Conservation (phyloP, 306 rosid genomes). For the Cicer yamashitae region DNA sequence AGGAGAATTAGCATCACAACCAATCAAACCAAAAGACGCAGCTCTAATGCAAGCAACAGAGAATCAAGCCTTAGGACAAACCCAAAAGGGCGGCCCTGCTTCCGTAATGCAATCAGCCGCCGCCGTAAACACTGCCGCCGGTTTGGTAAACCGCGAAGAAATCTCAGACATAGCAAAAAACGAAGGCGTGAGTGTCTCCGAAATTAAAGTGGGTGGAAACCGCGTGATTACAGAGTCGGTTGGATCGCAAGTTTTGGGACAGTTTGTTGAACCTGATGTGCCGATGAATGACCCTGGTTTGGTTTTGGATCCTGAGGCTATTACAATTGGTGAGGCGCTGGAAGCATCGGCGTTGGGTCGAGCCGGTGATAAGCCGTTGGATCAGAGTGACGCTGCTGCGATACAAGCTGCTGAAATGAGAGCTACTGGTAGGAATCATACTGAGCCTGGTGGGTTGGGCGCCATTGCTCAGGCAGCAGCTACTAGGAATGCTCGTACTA, state of each 20-base stretch:
- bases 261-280: slow-evolving; percentile 58
- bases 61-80: slow-evolving; percentile 55
- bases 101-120: slow-evolving; percentile 76
- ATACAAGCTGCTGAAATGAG: slow-evolving; percentile 55
- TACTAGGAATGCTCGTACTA: slow-evolving; percentile 42
- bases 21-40: slow-evolving; percentile 59
- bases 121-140: slow-evolving; percentile 39
- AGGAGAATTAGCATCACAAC: slow-evolving; percentile 55
- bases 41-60: slow-evolving; percentile 70
- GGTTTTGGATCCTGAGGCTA: slow-evolving; percentile 48
- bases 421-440: slow-evolving; percentile 47
- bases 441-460: slow-evolving; percentile 43
- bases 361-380: slow-evolving; percentile 53
- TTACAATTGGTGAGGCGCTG: slow-evolving; percentile 70
- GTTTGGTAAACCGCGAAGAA: slow-evolving; percentile 41
- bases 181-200: slow-evolving; percentile 52
- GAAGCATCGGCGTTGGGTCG: slow-evolving; percentile 52
- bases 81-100: slow-evolving; percentile 65
- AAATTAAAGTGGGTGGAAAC: slow-evolving; percentile 44
- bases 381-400: slow-evolving; percentile 57
- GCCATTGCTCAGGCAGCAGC: slow-evolving; percentile 64
- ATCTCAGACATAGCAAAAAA: slow-evolving; percentile 42
- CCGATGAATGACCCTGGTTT: slow-evolving; percentile 38
- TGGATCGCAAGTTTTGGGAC: slow-evolving; percentile 57
- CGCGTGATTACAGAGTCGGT: slow-evolving; percentile 55